Evolutionary conservation across 2,329 filamentous ascomycete genomes (phyloP).

Genomic region (Hypoxylon rubiginosum): DNA sequence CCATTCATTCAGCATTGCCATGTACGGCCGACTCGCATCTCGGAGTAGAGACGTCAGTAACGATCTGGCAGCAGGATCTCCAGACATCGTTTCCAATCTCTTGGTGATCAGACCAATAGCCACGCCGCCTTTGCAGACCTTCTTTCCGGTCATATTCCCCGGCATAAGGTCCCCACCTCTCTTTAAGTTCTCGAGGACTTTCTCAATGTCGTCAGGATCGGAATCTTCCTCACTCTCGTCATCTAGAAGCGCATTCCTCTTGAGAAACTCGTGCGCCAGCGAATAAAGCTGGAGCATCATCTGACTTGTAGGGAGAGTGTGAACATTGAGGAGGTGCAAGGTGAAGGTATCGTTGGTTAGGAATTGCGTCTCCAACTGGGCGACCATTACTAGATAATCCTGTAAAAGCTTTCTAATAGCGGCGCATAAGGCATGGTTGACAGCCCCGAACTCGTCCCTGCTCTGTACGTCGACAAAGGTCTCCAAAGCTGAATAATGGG

Average conservation of each 20-base stretch:
- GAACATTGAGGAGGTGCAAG: conserved; percentile 90
- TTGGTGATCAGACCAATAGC: conserved; percentile 90
- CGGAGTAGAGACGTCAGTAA: conserved; percentile 85
- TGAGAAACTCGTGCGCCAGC: conserved; percentile 87
- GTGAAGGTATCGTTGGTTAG: conserved; percentile 91
- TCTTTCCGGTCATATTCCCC: conserved; percentile 85
- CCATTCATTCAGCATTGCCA: conserved; percentile 99
- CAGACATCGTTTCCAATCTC: conserved; percentile 88
- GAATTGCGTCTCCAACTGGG: conserved; percentile 93
- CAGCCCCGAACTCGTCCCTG: conserved; percentile 89
- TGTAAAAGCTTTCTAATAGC: conserved; percentile 91
- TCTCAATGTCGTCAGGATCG: conserved; percentile 87
- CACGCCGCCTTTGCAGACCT: conserved; percentile 95
- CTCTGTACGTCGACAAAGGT: conserved; percentile 96
- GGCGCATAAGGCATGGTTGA: conserved; percentile 97
- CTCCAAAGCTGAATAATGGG: conserved; percentile 91
- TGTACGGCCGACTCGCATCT: conserved; percentile 93
- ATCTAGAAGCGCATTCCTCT: conserved; percentile 88
- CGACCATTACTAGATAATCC: conserved; percentile 92
- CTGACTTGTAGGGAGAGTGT: conserved; percentile 89
- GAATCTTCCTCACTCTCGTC: conserved; percentile 80
- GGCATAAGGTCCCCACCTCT: conserved; percentile 87
- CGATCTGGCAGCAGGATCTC: conserved; percentile 87
- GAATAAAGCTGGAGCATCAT: conserved; percentile 93
- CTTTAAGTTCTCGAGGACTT: conserved; percentile 89